Base-by-base conservation (phyloP, 2,329 filamentous ascomycete species). In the Thielaviopsis musarum region DNA sequence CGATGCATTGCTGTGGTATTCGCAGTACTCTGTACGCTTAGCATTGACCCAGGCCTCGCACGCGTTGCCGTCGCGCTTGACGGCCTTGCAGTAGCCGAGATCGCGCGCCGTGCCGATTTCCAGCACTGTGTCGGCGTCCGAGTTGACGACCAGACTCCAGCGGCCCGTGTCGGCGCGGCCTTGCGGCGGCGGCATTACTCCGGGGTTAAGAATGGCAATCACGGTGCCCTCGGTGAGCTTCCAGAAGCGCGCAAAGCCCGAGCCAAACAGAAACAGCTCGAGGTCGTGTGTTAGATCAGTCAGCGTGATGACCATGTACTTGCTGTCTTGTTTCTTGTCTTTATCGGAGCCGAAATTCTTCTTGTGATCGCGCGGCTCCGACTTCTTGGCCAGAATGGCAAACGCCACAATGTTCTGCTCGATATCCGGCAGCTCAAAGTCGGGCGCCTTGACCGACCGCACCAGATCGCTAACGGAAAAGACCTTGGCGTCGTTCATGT, bases 171-270 rank as follows among this genome's bases (percentile, higher is more conserved):
- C 87, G 17, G 82, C 77, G 62, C 83, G 83, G 21, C 84, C 81
- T 1, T 82, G 82, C 0, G 87, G 86, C 0, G 91, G 91, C 2
- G 91, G 89, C 83, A 98, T 88, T 65, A 97, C 85, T 19, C 77
- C 83, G 1, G 93, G 93, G 67, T 98, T 98, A 30, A 98, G 76
- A 26, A 98, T 87, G 5, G 91, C 93, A 59, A 98, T 77, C 1
- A 97, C 79, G 0, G 91, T 96, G n/a, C 93, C 93, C 1, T 88
- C 81, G 0, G 84, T 84, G n/a, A 97, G 75, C 68, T 95, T 95
- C 85, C 91, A 97, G 73, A 93, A 98, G 59, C 87, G 83, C 17
- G 88, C 85, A 66, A 97, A 96, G 6, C 89, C 94, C 0, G 85
- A 83, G 66, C 88, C 87, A 71, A 98, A 98, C 15, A 98, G 80